phyloP scores from a whole-genome alignment of 352 stramenopile species.

The Blastocystis sp. region DNA sequence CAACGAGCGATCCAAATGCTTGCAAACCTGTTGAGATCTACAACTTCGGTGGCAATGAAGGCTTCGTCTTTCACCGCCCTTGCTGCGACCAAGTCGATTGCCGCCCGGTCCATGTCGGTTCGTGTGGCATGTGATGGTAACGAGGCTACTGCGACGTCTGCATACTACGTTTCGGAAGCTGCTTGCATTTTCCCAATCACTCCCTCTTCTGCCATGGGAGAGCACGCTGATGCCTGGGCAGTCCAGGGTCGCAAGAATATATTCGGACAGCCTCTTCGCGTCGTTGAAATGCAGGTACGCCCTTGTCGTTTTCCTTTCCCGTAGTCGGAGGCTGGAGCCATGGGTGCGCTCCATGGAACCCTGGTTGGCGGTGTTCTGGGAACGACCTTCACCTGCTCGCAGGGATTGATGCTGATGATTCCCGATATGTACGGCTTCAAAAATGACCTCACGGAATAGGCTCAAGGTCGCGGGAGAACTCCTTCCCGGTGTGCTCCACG shows the following conservation, averaged over 20 bases:
- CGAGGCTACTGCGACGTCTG: background rate
- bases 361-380: constrained; percentile 64
- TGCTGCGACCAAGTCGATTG: background rate
- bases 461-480: constrained; percentile 58
- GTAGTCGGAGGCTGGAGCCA: constrained; percentile 61
- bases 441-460: background rate
- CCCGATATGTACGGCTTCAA: constrained; percentile 66
- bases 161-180: constrained; percentile 7
- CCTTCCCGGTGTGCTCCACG: constrained; percentile 70
- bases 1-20: too few species aligned
- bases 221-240: constrained; percentile 64
- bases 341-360: constrained; percentile 65
- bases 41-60: too few species aligned
- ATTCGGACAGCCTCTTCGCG: constrained; percentile 63
- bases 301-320: background rate
- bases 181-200: constrained; percentile 64
- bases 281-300: constrained; percentile 64
- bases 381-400: constrained; percentile 66
- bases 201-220: constrained; percentile 63
- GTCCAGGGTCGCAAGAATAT: constrained; percentile 63
- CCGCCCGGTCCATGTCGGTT: background rate
- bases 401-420: constrained; percentile 69
- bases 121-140: constrained; percentile 35
- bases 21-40: too few species aligned
- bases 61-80: background rate